Evolutionary conservation across 345 rosid species (phyloP).

Genomic region (Acer campestre): DNA sequence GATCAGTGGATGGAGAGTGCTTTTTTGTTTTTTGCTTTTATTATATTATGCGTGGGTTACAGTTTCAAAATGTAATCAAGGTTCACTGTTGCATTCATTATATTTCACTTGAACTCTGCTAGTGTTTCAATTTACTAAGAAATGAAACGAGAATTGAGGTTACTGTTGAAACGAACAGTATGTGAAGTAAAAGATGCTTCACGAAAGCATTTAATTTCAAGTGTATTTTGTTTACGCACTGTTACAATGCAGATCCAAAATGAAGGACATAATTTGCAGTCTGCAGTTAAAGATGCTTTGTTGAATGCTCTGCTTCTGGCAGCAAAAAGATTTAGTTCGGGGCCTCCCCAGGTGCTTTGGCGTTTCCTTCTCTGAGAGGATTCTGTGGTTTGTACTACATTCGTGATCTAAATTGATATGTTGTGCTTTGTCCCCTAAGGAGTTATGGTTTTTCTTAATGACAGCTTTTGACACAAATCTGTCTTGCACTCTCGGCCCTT

Average conservation of each 20-base stretch:
- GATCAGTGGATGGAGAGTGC: neutral
- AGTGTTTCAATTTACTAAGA: neutral
- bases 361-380: neutral
- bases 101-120: neutral
- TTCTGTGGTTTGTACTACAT: neutral
- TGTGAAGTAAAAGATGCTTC: too few species aligned
- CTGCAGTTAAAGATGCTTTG: conserved; percentile 73
- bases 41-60: neutral
- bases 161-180: too few species aligned
- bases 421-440: neutral
- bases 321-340: conserved; percentile 79
- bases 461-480: conserved; percentile 95
- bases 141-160: neutral
- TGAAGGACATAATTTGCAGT: conserved; percentile 75
- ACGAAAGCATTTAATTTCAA: neutral
- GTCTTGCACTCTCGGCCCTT: conserved; percentile 87
- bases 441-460: conserved; percentile 24
- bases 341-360: conserved; percentile 84
- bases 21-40: neutral
- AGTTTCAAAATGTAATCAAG: neutral
- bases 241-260: conserved; percentile 71
- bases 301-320: conserved; percentile 83
- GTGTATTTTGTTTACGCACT: conserved; percentile 1
- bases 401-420: neutral
- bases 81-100: conserved; percentile 13